These are phyloP conservation scores for Aspergillus ruber DNA, from an alignment of 2,329 filamentous ascomycete genomes.

Conservation along the genomic window DNA sequence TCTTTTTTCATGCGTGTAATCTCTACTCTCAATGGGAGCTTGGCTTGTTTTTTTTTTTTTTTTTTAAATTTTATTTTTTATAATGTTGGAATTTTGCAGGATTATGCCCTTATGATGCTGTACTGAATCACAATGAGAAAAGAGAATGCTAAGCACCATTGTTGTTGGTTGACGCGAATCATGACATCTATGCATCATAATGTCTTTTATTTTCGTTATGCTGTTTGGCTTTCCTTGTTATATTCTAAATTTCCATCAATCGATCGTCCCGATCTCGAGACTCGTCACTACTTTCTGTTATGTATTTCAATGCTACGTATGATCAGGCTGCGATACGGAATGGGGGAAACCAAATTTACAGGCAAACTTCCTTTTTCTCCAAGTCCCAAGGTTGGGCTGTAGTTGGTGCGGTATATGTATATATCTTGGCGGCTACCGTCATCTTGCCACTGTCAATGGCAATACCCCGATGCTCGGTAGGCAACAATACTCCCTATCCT, in stretches of 20 bases:
- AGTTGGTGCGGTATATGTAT: too few species aligned
- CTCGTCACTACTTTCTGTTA: neutral
- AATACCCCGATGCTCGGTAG: too few species aligned
- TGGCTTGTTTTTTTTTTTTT: slow-evolving; percentile 26
- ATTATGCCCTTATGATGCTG: slow-evolving; percentile 26
- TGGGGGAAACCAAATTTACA: too few species aligned
- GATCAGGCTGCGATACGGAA: too few species aligned
- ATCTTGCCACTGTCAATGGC: too few species aligned
- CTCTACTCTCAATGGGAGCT: slow-evolving; percentile 35
- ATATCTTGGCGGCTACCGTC: too few species aligned
- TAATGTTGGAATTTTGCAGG: slow-evolving; percentile 7
- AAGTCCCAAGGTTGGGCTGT: too few species aligned
- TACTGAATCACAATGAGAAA: slow-evolving; percentile 24
- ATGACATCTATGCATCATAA: neutral
- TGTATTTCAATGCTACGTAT: too few species aligned
- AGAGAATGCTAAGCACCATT: slow-evolving; percentile 21
- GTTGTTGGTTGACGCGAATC: slow-evolving; percentile 4
- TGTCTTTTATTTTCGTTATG: slow-evolving; percentile 4
- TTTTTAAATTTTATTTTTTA: slow-evolving; percentile 18
- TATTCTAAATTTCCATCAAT: neutral
- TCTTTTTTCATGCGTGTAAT: slow-evolving; percentile 34
- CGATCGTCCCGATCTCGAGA: neutral
- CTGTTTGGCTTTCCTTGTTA: neutral
- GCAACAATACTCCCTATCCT: too few species aligned
- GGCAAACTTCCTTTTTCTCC: too few species aligned